phyloP scores from a whole-genome alignment of 768 basidiomycete genomes.

The Suillus hirtellus region DNA sequence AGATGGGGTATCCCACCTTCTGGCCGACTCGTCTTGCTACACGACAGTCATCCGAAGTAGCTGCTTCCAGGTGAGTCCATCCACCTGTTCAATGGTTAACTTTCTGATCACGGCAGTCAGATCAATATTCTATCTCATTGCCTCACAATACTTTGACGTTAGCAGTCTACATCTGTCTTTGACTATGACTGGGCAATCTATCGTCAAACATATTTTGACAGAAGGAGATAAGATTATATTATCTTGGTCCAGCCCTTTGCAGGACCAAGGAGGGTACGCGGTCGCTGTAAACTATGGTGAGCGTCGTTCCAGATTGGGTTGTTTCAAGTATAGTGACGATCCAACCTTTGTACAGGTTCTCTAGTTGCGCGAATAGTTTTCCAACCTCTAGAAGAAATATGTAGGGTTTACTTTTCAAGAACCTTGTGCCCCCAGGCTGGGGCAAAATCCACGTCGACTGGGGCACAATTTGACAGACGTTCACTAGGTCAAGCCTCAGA shows the following conservation, averaged over 20 bases:
- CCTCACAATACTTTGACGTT: constrained; percentile 42
- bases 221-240: constrained; percentile 94
- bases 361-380: constrained; percentile 90
- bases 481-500: constrained; percentile 43
- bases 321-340: constrained; percentile 2
- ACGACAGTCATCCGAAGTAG: constrained; percentile 15
- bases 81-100: not conserved
- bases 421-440: constrained; percentile 38
- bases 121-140: constrained; percentile 6
- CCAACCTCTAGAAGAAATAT: constrained; percentile 93
- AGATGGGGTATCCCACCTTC: constrained; percentile 37
- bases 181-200: constrained; percentile 85
- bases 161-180: constrained; percentile 61
- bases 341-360: constrained; percentile 58
- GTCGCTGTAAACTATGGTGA: constrained; percentile 94
- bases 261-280: constrained; percentile 94
- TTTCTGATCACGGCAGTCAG: not conserved
- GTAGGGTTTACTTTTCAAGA: constrained; percentile 86
- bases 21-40: constrained; percentile 32
- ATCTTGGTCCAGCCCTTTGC: constrained; percentile 77
- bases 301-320: constrained; percentile 19
- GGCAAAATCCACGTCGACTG: constrained; percentile 7
- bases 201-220: constrained; percentile 93
- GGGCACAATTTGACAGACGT: constrained; percentile 10
- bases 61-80: constrained; percentile 21